Evolutionary conservation across 1,139 yeast genomes (phyloP).

Genomic region (Saccharomyces pastorianus): DNA sequence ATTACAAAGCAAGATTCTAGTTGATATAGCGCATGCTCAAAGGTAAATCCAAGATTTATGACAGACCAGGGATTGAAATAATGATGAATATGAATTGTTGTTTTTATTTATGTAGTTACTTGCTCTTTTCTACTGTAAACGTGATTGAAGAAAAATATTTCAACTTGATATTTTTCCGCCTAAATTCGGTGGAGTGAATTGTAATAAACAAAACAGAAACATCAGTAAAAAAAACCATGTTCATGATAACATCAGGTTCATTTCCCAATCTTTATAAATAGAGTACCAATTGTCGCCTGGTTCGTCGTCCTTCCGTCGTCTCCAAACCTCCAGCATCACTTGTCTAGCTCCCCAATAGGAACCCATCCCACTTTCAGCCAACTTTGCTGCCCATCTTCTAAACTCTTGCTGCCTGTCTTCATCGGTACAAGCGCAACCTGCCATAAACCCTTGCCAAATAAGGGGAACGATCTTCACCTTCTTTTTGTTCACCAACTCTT

Average conservation of each 20-base stretch:
- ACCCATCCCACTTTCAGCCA: slow-evolving; percentile 68
- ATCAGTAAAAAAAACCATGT: background rate
- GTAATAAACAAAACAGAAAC: too few relatives aligned
- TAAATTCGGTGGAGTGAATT: background rate
- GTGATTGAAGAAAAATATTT: too few relatives aligned
- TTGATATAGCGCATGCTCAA: too few relatives aligned
- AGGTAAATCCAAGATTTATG: too few relatives aligned
- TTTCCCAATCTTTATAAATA: slow-evolving; percentile 76
- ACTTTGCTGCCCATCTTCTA: slow-evolving; percentile 73
- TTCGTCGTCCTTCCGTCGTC: slow-evolving; percentile 54
- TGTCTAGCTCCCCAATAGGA: slow-evolving; percentile 82
- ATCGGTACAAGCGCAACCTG: slow-evolving; percentile 74
- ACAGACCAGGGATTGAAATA: too few relatives aligned
- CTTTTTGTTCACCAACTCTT: slow-evolving; percentile 45
- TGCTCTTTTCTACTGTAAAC: too few relatives aligned
- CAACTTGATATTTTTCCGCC: too few relatives aligned
- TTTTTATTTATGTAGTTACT: too few relatives aligned
- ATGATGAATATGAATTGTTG: too few relatives aligned
- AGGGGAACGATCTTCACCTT: slow-evolving; percentile 63
- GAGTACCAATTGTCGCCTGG: slow-evolving; percentile 67
- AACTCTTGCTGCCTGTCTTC: slow-evolving; percentile 54
- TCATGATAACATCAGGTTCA: slow-evolving; percentile 58
- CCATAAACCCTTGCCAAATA: slow-evolving; percentile 85
- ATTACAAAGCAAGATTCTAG: too few relatives aligned
- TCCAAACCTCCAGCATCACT: slow-evolving; percentile 82